Evolutionary conservation across 768 basidiomycete genomes (phyloP).

Genomic region (Trametes cingulata): DNA sequence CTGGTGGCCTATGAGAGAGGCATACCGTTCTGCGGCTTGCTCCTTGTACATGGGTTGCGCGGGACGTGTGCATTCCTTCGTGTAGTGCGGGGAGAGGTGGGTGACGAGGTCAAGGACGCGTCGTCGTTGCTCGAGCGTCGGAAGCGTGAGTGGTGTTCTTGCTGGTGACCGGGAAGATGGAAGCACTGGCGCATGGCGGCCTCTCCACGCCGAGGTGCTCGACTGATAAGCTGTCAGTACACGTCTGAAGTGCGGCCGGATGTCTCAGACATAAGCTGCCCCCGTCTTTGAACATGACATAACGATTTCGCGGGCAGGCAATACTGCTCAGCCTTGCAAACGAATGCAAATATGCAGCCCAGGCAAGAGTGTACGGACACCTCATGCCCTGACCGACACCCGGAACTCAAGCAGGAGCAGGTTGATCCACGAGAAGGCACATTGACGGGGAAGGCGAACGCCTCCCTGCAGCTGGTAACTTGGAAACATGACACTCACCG

Average conservation of each 20-base stretch:
- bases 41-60: conserved; percentile 83
- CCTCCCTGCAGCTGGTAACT: no score
- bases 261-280: not conserved
- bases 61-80: conserved; percentile 85
- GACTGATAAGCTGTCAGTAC: conserved; percentile 14
- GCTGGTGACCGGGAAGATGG: conserved; percentile 44
- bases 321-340: no score
- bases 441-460: no score
- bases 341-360: no score
- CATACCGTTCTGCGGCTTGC: conserved; percentile 86
- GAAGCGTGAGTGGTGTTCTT: conserved; percentile 67
- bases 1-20: conserved; percentile 77
- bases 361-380: no score
- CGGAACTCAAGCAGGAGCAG: no score
- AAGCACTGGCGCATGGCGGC: conserved; percentile 50
- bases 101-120: conserved; percentile 87
- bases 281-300: no score
- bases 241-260: not conserved
- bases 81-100: conserved; percentile 88
- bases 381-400: no score
- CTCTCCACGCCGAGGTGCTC: conserved; percentile 50
- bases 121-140: conserved; percentile 79
- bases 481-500: conserved; percentile 20
- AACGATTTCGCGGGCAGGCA: no score
- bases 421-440: no score